Base-by-base conservation (phyloP, 2,329 filamentous ascomycete genomes). In the Xylariomycetidae sp. region DNA sequence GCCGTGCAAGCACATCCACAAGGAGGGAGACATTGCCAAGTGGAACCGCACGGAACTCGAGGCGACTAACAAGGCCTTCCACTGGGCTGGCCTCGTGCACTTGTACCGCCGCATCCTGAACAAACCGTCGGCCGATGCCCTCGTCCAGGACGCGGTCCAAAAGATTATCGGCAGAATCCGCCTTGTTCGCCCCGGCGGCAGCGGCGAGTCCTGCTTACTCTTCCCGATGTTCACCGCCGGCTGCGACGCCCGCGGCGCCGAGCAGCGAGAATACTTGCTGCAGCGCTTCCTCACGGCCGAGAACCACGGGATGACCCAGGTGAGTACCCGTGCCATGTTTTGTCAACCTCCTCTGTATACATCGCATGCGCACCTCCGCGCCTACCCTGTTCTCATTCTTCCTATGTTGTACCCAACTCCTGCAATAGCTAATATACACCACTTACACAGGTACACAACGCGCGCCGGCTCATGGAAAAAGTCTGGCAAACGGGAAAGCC, bases 161-260 rank as follows among this genome's bases (percentile, higher is more conserved):
- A 70, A 75, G 40, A 82, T 90, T 28, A 63, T 85, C 18, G 61
- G 64, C 1, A 72, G 77, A 19, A 62, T 90, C 40, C 65, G 66
- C 15, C 72, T 71, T 23, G 75, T 92, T 30, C 64, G 76, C 10
- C 62, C 68, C 10, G 81, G 82, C 5, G 79, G 79, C 19, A 78
- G 77, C 12, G 83, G 84, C 0, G 85, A 90, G 57, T 79, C 76
- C 7, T 86, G 83, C 49, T 62, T 85, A 13, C 57, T 92, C 24
- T 89, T 92, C 44, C 85, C 86, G 0, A 78, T 92, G 61, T 92
- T 92, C 57, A 85, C 83, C 1, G 85, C 85, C 1, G 86, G 85
- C 0, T 89, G 84, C 44, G 83, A 92, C 54, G 76, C 79, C 1
- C 62, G 63, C 35, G 71, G 78, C 30, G 49, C 64, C 20, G 59